Evolutionary conservation across 495 filamentous ascomycete species (phyloP).

Genomic region (Neurospora discreta): DNA sequence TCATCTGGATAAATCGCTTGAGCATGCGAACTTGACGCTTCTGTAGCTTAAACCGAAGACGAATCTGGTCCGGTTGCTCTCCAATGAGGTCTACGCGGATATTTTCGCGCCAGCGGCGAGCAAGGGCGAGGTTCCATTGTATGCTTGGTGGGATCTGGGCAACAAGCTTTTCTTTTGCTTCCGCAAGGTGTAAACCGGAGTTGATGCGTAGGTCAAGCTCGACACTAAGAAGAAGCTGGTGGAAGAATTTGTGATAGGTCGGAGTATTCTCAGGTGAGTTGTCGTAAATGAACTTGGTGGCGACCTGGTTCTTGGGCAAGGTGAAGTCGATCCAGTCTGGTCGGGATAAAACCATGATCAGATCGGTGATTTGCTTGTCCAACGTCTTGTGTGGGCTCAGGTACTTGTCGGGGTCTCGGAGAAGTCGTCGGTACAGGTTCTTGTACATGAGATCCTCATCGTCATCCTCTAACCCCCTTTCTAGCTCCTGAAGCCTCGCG

Average conservation of each 20-base stretch:
- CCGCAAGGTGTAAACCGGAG: slow-evolving; percentile 38
- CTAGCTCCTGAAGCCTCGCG: slow-evolving; percentile 43
- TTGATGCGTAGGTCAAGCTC: slow-evolving; percentile 56
- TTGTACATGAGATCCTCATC: slow-evolving; percentile 43
- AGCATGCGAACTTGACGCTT: slow-evolving; percentile 51
- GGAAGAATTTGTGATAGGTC: slow-evolving; percentile 52
- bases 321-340: slow-evolving; percentile 61
- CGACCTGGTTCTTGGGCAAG: slow-evolving; percentile 48
- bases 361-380: slow-evolving; percentile 55
- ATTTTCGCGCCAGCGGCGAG: slow-evolving; percentile 56
- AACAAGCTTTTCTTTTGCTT: slow-evolving; percentile 45
- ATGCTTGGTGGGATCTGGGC: slow-evolving; percentile 52
- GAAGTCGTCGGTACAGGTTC: slow-evolving; percentile 38
- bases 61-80: slow-evolving; percentile 30
- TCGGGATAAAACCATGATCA: slow-evolving; percentile 51
- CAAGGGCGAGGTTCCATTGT: slow-evolving; percentile 57
- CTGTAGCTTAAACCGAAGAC: slow-evolving; percentile 46
- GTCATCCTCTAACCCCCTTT: slow-evolving; percentile 46
- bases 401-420: slow-evolving; percentile 41
- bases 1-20: slow-evolving; percentile 50
- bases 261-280: slow-evolving; percentile 22
- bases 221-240: slow-evolving; percentile 57
- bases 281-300: slow-evolving; percentile 51
- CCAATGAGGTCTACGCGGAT: slow-evolving; percentile 46
- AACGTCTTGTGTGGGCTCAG: slow-evolving; percentile 42